These are phyloP conservation scores for Thelonectria olida DNA, from an alignment of 2,329 filamentous ascomycete species.

Conservation along the genomic window DNA sequence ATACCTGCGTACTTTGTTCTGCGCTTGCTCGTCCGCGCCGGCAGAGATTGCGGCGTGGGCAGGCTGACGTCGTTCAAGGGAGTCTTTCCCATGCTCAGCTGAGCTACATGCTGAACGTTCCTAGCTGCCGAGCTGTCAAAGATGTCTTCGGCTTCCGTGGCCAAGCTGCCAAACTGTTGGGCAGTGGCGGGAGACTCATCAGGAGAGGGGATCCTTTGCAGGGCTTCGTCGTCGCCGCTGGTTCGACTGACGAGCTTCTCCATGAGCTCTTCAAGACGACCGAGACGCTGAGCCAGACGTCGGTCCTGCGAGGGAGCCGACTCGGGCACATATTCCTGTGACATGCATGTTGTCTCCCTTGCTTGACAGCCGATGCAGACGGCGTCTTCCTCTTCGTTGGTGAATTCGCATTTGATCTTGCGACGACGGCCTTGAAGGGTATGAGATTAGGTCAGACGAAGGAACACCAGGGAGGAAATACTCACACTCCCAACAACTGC, in stretches of 20 bases:
- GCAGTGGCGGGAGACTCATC: slow-evolving; percentile 28
- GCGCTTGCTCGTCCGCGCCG: background rate
- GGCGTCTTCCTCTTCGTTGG: slow-evolving; percentile 47
- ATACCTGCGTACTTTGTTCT: slow-evolving; percentile 26
- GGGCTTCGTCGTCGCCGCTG: background rate
- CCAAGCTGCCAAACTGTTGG: slow-evolving; percentile 35
- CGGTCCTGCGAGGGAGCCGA: slow-evolving; percentile 47
- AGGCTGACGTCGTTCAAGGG: slow-evolving; percentile 5
- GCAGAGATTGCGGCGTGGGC: slow-evolving; percentile 2
- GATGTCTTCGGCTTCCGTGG: slow-evolving; percentile 36
- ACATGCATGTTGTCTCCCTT: slow-evolving; percentile 53
- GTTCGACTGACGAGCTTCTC: slow-evolving; percentile 53
- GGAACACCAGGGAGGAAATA: background rate
- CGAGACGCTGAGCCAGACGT: slow-evolving; percentile 53
- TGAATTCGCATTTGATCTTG: slow-evolving; percentile 63
- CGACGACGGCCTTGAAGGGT: slow-evolving; percentile 48
- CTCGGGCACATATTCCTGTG: slow-evolving; percentile 56
- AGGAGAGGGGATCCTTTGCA: slow-evolving; percentile 20
- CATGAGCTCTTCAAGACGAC: slow-evolving; percentile 57
- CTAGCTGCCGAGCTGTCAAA: slow-evolving; percentile 30
- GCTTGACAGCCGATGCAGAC: slow-evolving; percentile 58
- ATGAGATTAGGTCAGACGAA: background rate
- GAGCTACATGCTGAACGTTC: slow-evolving; percentile 32
- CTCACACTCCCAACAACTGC: slow-evolving; percentile 69
- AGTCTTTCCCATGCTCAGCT: slow-evolving; percentile 12